Evolutionary conservation across 257 asterid genomes (phyloP), one percentile per base, ranked within the genome.

Genomic region (Capsicum pubescens): DNA sequence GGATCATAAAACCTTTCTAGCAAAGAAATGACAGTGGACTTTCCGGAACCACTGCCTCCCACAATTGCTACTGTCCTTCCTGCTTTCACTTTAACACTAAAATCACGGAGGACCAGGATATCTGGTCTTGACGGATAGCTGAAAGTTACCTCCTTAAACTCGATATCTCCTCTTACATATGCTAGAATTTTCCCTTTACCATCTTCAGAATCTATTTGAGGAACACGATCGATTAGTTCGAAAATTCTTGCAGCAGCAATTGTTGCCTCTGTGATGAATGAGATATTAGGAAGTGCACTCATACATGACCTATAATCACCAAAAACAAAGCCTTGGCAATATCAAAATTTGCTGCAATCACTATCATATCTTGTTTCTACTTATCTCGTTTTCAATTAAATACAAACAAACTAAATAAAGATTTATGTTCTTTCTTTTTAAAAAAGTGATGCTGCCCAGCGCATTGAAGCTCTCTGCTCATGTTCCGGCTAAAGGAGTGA

Each of bases 1-100:
- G 98, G 98, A 52, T 94, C 97, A 71, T 94, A 94, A 79, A 91
- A 94, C 71, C 98, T 88, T 85, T 94, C 94, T 5, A 93, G 91
- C 92, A 93, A 86, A 5, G 98, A 83, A 66, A 91, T 80, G 21
- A 93, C 66, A 0, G 98, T 94, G 11, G 97, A 92, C 87, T 94
- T 94, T 19, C 98, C 97, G 1, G 93, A 94, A 78, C 98, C 98
- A 85, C 98, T 94, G 44, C 94, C 93, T 80, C 98, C 98, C 19
- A 94, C 95, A 6, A 94, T 92, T 46, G 95, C 97, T 14, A 94
- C 91, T 3, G 91, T 91, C 39, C 88, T 90, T 3, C 94, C 95
- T 0, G 94, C 91, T 80, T 88, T 85, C 26, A 93, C 87, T 85
- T 57, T 91, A 7, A 94, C 90, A 83, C 84, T 90, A 84, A 92